These are phyloP conservation scores for Macadamia tetraphylla DNA, from an alignment of 164 flowering plant species.

Conservation along the genomic window DNA sequence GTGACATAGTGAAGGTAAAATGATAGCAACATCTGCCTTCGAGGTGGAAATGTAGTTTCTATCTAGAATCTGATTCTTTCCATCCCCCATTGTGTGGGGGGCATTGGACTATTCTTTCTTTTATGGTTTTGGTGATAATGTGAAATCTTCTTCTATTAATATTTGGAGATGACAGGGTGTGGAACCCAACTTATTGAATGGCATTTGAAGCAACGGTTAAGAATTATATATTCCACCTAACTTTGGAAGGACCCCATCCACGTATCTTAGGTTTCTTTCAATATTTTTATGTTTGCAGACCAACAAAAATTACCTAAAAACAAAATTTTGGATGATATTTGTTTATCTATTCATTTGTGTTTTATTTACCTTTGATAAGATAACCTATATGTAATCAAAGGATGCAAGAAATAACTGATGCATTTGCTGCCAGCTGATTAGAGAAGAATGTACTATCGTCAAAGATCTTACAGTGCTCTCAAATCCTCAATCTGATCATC, in stretches of 20 bases:
- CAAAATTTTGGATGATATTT: not conserved
- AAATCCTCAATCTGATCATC: too few species aligned
- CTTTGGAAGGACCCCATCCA: too few species aligned
- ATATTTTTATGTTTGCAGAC: not conserved
- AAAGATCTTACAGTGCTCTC: too few species aligned
- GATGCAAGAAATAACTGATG: not conserved
- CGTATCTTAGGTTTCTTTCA: not conserved
- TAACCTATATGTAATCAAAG: not conserved
- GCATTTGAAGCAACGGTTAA: not conserved
- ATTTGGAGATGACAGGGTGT: not conserved
- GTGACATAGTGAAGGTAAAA: constrained; percentile 86
- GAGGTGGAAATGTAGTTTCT: too few species aligned
- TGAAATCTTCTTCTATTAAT: not conserved
- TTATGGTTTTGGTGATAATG: not conserved
- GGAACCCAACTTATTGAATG: not conserved
- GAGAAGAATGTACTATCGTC: too few species aligned
- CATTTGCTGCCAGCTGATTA: too few species aligned
- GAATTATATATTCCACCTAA: not conserved
- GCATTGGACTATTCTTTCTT: too few species aligned
- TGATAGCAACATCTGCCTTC: too few species aligned
- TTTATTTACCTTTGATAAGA: too few species aligned
- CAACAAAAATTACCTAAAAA: not conserved
- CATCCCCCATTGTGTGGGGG: too few species aligned
- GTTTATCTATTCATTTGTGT: not conserved
- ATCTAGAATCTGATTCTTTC: too few species aligned